Evolutionary conservation across 495 filamentous ascomycete genomes (phyloP), one percentile per base, ranked within the genome.

Genomic region (Daldinia loculata): DNA sequence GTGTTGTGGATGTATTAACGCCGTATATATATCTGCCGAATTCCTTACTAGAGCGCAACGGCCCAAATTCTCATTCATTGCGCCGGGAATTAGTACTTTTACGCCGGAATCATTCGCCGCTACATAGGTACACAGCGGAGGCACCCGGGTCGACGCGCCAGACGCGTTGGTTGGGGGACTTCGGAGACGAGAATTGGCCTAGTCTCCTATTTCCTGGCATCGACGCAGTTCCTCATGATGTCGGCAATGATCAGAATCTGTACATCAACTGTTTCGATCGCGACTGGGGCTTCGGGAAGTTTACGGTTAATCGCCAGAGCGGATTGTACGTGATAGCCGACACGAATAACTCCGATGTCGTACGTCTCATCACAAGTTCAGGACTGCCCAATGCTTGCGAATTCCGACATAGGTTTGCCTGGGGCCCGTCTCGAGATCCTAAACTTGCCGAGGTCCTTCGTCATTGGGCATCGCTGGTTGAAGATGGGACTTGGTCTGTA

Each of bases 331-430:
- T 45, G 7, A 19, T 48, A 19, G 9, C 17, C 17, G 43, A 22
- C 17, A 48, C 17, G 17, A 48, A 48, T 1, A 24, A 48, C 3
- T 9, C 43, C 3, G 43, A 48, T 19, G 11, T 66, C 0, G 43
- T 43, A 12, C 24, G 56, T 17, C 26, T 60, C 45, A 39, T 60
- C 32, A 22, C 63, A 2, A 27, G 55, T 14, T 66, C 63, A 2
- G 63, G 63, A 17, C 55, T 48, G 8, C 30, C 34, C 5, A 58
- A n/a, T 52, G 53, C 53, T 22, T 66, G 63, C 22, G 53, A 66
- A 9, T 66, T 58, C 22, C 29, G 38, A 17, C 30, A 29, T 41
- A 32, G 32, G 22, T 39, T 36, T 15, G 32, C 19, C 17, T 63
- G 50, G 50, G 50, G 24, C 15, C 34, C 36, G 15, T 36, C 50